Conservation (phyloP, 2,329 filamentous ascomycete genomes). For the Fusarium avenaceum region DNA sequence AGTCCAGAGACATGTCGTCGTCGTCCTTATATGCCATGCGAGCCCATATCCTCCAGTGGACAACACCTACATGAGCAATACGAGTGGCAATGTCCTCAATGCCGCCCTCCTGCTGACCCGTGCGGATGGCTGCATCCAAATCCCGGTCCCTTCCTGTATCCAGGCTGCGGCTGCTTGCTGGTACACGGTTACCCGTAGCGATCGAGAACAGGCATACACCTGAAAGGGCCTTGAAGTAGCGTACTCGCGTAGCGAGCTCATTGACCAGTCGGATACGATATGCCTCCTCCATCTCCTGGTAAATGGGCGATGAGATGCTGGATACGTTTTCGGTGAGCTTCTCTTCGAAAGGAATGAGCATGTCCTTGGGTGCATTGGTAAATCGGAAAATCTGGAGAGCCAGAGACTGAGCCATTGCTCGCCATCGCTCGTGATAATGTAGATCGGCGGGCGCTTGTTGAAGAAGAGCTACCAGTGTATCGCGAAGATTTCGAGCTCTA, state of each 20-base stretch:
- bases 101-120: conserved; percentile 65
- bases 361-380: conserved; percentile 63
- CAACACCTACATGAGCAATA: conserved; percentile 83
- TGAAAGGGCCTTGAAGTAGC: conserved; percentile 66
- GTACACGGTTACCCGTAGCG: conserved; percentile 65
- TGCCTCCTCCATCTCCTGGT: conserved; percentile 63
- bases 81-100: conserved; percentile 79
- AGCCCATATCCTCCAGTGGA: conserved; percentile 93
- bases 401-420: conserved; percentile 65
- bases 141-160: conserved; percentile 52
- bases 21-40: conserved; percentile 75
- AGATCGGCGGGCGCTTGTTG: conserved; percentile 63
- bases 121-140: conserved; percentile 54
- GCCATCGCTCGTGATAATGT: conserved; percentile 64
- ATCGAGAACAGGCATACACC: conserved; percentile 68
- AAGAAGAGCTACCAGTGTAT: conserved; percentile 67
- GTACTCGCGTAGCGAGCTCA: conserved; percentile 64
- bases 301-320: conserved; percentile 59
- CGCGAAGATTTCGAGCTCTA: conserved; percentile 64
- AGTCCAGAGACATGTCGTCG: conserved; percentile 55
- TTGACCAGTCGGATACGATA: conserved; percentile 64
- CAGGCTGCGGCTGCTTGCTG: conserved; percentile 54
- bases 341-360: conserved; percentile 64
- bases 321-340: conserved; percentile 62
- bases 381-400: conserved; percentile 72